A percentile compares a stretch with the other conserved stretches of the same genome.
Evolutionary conservation across 352 stramenopile genomes (phyloP).

Genomic region (Phytophthora melonis): DNA sequence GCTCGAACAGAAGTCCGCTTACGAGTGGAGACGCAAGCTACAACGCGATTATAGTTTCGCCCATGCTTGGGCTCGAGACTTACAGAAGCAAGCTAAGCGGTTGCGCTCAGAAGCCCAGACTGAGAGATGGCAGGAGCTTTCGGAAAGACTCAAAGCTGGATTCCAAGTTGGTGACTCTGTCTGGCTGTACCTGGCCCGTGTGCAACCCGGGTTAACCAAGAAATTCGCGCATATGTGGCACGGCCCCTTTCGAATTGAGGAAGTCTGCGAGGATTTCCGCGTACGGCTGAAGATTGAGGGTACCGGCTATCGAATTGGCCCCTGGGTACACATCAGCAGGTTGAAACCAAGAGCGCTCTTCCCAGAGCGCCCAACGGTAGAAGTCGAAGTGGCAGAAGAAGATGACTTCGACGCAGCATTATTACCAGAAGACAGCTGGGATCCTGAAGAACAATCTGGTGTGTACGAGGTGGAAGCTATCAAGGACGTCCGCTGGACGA

Average conservation of each 20-base stretch:
- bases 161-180: neutral
- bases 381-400: neutral
- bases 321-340: conserved; percentile 1
- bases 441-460: too few species aligned
- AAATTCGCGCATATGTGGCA: conserved; percentile 4
- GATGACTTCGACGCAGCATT: too few species aligned
- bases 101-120: neutral
- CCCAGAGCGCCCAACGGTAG: neutral
- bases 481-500: too few species aligned
- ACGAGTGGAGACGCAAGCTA: neutral
- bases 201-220: neutral
- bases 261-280: neutral
- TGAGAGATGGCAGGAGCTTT: neutral
- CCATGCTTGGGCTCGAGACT: neutral
- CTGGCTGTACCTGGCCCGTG: conserved; percentile 1
- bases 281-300: neutral
- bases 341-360: conserved; percentile 2
- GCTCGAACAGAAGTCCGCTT: too few species aligned
- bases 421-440: too few species aligned
- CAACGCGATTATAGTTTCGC: neutral
- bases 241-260: neutral
- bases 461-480: too few species aligned
- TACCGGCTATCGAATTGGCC: neutral
- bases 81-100: neutral
- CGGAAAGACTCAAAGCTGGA: neutral